Base-by-base conservation (phyloP, 768 basidiomycete genomes). In the Tulasnella sp. region DNA sequence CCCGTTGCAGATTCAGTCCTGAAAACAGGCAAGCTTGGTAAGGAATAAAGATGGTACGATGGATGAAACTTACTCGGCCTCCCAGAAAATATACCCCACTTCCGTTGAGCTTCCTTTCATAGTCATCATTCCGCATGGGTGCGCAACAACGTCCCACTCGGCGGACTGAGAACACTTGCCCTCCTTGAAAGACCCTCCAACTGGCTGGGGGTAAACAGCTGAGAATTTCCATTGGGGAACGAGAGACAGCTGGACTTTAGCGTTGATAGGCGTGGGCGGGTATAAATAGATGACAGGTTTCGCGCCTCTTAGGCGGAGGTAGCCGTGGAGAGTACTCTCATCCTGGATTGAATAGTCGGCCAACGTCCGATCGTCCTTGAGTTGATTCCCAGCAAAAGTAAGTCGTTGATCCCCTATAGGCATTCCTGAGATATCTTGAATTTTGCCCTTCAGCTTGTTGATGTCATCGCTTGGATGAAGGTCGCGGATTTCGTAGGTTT, bases 151-250 rank as follows among this genome's bases (percentile, higher is more conserved):
- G 25, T 58, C 11, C 54, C 54, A 58, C 3, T 58, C 54, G 6
- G 54, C 54, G 54, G 4, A 17, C n/a, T 58, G 54, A n/a, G 54
- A n/a, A 1, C 19, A 58, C 4, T n/a, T 52, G 19, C 9, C 7
- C 49, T 25, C 36, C 3, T 36, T 74, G 31, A 52, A 64, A 14
- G 58, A 38, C 6, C 31, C 34, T 4, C 15, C 25, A n/a, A 39
- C 22, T 3, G 29, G 11, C 4, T 29, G 38, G 25, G 84, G 85
- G 77, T 85, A 84, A 3, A 84, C 78, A 0, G 81, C 80, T 3
- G 83, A 84, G 58, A 85, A 83, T 8, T 77, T 58, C 84, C 84
- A 84, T 31, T 83, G 77, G 17, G 80, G 80, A 0, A 76, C 77
- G 31, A 85, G 80, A 15, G 81, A 81, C 12, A 86, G 82, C 1